Percentiles rank a stretch among this genome's conserved stretches.
Conservation (phyloP, 352 stramenopile species). For the Phytopythium vexans region DNA sequence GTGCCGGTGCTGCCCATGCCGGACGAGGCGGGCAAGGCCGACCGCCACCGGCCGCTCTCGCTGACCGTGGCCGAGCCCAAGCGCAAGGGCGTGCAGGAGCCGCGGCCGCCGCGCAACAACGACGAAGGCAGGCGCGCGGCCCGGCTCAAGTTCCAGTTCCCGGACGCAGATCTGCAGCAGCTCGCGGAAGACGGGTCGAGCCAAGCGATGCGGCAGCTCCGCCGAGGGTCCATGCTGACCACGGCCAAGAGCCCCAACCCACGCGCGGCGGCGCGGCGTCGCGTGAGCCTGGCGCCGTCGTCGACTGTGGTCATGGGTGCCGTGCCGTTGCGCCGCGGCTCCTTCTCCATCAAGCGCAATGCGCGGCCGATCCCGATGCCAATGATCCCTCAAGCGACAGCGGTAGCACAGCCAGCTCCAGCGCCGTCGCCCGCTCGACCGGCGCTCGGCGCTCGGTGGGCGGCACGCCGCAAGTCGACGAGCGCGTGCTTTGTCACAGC, state of each 20-base stretch:
- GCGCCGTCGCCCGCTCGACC: conserved; percentile 1
- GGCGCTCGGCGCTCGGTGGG: neutral
- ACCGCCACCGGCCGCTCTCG: conserved; percentile 16
- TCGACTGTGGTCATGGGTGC: conserved; percentile 30
- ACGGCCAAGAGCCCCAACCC: neutral
- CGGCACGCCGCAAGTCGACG: conserved; percentile 55
- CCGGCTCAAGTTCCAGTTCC: conserved; percentile 62
- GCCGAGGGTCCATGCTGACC: neutral
- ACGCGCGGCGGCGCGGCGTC: neutral
- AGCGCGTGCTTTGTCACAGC: conserved; percentile 24
- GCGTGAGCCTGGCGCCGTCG: conserved; percentile 1
- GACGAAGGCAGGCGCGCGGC: conserved; percentile 7
- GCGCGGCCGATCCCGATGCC: conserved; percentile 28
- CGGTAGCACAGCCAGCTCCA: neutral
- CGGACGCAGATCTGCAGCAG: conserved; percentile 35
- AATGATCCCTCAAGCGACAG: neutral
- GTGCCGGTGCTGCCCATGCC: neutral
- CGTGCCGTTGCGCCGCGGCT: conserved; percentile 53
- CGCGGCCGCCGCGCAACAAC: conserved; percentile 24
- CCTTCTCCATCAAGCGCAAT: conserved; percentile 67
- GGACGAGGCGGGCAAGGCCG: neutral
- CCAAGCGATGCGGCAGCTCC: too few species aligned
- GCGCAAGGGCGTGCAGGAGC: conserved; percentile 42
- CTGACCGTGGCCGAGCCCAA: conserved; percentile 25
- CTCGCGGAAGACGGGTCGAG: conserved; percentile 8